Conservation (phyloP, 768 basidiomycete genomes). For the Mycena capillaripes region DNA sequence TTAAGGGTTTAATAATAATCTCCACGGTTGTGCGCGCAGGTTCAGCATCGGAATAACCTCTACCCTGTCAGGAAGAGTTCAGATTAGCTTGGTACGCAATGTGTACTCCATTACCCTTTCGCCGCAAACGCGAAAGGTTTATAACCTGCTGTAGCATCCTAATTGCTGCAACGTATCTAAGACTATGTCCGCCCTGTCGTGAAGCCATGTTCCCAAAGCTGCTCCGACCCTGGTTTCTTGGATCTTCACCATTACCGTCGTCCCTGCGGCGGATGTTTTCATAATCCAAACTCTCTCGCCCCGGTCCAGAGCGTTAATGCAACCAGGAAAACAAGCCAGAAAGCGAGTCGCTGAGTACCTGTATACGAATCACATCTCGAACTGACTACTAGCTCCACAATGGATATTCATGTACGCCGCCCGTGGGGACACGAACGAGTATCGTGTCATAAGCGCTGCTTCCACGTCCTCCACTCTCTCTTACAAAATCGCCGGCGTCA, state of each 20-base stretch:
- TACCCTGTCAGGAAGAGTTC: too few relatives aligned
- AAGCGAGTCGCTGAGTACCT: background rate
- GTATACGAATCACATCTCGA: too few relatives aligned
- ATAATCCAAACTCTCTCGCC: conserved; percentile 7
- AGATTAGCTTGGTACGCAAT: too few relatives aligned
- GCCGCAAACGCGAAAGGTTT: background rate
- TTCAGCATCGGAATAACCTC: too few relatives aligned
- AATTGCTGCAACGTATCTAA: background rate
- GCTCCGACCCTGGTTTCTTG: background rate
- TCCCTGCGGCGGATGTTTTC: conserved; percentile 9
- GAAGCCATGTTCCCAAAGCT: background rate
- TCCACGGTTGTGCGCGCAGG: too few relatives aligned
- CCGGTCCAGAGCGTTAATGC: background rate
- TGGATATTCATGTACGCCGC: conserved; percentile 18
- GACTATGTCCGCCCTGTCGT: background rate
- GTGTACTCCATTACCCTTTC: too few relatives aligned
- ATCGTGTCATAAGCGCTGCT: background rate
- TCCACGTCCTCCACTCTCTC: conserved; percentile 1
- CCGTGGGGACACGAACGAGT: conserved; percentile 8
- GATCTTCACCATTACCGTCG: too few relatives aligned
- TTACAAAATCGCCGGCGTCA: background rate
- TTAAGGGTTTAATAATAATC: too few relatives aligned
- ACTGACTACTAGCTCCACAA: background rate
- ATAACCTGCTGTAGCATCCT: background rate
- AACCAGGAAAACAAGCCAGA: background rate